Evolutionary conservation across 331 rosid species (phyloP).

Genomic region (Telfairia occidentalis): DNA sequence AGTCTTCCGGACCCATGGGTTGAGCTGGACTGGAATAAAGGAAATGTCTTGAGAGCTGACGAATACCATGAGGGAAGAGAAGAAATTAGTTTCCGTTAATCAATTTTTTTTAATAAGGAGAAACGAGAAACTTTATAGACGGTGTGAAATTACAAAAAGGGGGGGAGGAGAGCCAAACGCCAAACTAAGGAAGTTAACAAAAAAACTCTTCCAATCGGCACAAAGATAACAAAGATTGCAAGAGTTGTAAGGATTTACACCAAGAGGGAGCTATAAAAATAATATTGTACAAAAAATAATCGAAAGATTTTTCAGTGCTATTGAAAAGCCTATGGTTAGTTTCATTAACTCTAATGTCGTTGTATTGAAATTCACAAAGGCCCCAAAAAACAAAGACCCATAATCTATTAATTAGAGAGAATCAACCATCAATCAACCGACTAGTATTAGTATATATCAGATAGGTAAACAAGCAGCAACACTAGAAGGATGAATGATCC

Average conservation of each 20-base stretch:
- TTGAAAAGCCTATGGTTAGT: not conserved
- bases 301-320: too few species aligned
- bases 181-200: not conserved
- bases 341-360: not conserved
- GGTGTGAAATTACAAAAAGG: not conserved
- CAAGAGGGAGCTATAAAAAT: too few species aligned
- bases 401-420: not conserved
- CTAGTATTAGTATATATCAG: not conserved
- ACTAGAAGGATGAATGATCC: not conserved
- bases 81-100: not conserved
- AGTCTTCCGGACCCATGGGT: slow-evolving; percentile 92
- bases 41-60: slow-evolving; percentile 80
- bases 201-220: not conserved
- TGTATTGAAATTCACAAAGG: not conserved
- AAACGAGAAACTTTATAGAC: too few species aligned
- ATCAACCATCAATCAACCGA: not conserved
- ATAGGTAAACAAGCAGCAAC: not conserved
- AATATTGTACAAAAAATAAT: too few species aligned
- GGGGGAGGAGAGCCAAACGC: not conserved
- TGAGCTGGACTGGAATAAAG: slow-evolving; percentile 81
- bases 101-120: not conserved
- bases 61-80: slow-evolving; percentile 10
- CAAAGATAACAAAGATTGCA: not conserved
- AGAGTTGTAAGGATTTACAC: too few species aligned
- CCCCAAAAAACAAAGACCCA: not conserved